Base-by-base conservation (phyloP, 257 asterid species). In the Salvia miltiorrhiza region DNA sequence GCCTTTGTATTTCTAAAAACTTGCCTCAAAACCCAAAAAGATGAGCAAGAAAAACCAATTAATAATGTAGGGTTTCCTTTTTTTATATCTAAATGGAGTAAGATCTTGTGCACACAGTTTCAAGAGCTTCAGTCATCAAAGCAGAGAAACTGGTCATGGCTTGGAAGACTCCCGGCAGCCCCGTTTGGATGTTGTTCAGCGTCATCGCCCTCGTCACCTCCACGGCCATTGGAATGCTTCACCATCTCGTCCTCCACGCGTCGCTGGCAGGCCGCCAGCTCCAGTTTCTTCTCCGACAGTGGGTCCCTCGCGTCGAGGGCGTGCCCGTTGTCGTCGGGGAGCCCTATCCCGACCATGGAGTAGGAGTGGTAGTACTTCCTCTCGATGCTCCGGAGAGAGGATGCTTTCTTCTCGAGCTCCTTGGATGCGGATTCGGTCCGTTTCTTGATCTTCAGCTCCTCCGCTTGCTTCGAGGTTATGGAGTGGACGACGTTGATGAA, bases 121-220 rank as follows among this genome's bases (percentile, higher is more conserved):
- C 95, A 14, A 91, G 96, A 45, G 96, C 90, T 77, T 87, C 98
- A 0, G 88, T 82, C 66, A 91, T 79, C 79, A 94, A 65, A 10
- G 84, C 83, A 10, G 99, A 94, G 67, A 94, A 94, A 65, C 99
- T 92, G 41, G 97, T 85, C 97, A 94, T 85, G 10, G 99, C 97
- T 79, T 91, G 98, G 77, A 94, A 91, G 71, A 94, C 99, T 21
- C 97, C 97, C 0, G 99, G 99, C 82, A 94, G 65, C 11, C 99
- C 99, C 0, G 99, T 94, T 62, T 94, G 99, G 26, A 94, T 84
- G 77, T 94, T 94, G 67, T 91, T 94, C 76, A 89, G 71, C 2
- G 98, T 91, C 93, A 89, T 88, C 11, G 99, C 92, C 66, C 97
- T 71, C 4, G 99, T 94, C 76, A 94, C 97, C 69, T 94, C 99